Base-by-base conservation (phyloP, 2,329 filamentous ascomycete genomes). In the Cladosporium sphaerospermum region DNA sequence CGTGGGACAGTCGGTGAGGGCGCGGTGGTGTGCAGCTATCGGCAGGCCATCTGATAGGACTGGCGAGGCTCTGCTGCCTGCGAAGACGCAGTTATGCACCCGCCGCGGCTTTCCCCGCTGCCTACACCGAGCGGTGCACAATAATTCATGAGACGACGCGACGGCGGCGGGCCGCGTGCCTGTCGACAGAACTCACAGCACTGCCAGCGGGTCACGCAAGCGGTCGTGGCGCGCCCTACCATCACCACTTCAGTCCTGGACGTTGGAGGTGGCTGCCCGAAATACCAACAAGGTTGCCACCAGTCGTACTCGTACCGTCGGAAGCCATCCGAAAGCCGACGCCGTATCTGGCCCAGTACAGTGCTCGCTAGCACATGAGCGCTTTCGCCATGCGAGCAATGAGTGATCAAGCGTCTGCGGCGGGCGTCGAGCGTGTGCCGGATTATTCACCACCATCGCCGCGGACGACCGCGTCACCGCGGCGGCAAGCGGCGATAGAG, bases 401-500 rank as follows among this genome's bases (percentile, higher is more conserved):
- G 48, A 43, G 32, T 51, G 40, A 51, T 51, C 32, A 28, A n/a
- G 48, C 37, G 18, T 51, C 19, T 28, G 18, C 32, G n/a, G 46
- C 46, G 40, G n/a, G 18, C 14, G 23, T 32, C 46, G 40, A 34
- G 9, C 31, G 23, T 28, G 36, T 51, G 44, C 18, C 48, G 48
- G 48, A 51, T 34, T 51, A 11, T 43, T 14, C 40, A 51, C 28
- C 9, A 34, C 23, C 39, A 44, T 51, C 48, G 40, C 48, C 48
- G 40, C 18, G 40, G 13, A 51, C 9, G 40, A 36, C 19, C 23
- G 23, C 23, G 40, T 19, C 13, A 23, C 31, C 23, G 23, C 19
- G 14, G 39, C 39, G 37, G 47, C 39, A 28, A 13, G 33, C 36
- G 46, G 28, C 36, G 47, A 50, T 44, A 33, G 40, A 43, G 23